phyloP scores from a whole-genome alignment of 2,329 filamentous ascomycete species.

The Exophiala xenobiotica region DNA sequence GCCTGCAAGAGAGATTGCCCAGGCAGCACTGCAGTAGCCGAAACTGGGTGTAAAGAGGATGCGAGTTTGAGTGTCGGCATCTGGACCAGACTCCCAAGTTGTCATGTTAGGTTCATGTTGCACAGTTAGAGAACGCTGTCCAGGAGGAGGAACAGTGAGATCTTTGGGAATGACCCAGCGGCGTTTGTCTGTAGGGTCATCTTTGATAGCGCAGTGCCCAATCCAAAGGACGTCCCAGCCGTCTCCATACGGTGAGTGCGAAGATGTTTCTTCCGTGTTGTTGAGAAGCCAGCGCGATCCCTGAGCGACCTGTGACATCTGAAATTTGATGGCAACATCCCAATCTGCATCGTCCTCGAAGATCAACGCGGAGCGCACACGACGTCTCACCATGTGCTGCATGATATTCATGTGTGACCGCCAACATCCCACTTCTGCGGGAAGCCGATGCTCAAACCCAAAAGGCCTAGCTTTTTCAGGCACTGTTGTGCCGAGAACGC shows the following conservation, averaged over 20 bases:
- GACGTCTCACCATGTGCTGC: conserved; percentile 43
- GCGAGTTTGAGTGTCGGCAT: conserved; percentile 38
- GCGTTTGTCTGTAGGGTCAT: conserved; percentile 29
- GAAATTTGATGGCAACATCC: conserved; percentile 52
- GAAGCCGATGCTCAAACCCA: neutral
- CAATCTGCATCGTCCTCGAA: conserved; percentile 60
- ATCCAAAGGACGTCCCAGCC: conserved; percentile 55
- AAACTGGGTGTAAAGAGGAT: conserved; percentile 37
- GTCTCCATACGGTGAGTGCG: conserved; percentile 49
- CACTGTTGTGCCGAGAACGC: conserved; percentile 6
- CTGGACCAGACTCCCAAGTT: conserved; percentile 16
- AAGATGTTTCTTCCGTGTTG: conserved; percentile 19
- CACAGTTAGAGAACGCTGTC: conserved; percentile 12
- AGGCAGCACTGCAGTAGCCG: conserved; percentile 40
- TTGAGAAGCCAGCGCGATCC: conserved; percentile 34
- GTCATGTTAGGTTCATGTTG: conserved; percentile 19
- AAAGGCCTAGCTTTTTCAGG: conserved; percentile 14
- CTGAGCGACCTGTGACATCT: conserved; percentile 43
- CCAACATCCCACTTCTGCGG: conserved; percentile 32
- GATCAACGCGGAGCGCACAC: conserved; percentile 50
- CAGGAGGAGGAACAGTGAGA: conserved; percentile 29
- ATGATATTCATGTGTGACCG: conserved; percentile 42
- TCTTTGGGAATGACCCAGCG: conserved; percentile 34
- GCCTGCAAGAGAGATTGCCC: conserved; percentile 40
- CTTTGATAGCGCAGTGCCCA: conserved; percentile 44